Evolutionary conservation across 371 early-diverging fungal genomes (phyloP), one percentile per base, ranked within the genome.

Genomic region (Circinella minor): DNA sequence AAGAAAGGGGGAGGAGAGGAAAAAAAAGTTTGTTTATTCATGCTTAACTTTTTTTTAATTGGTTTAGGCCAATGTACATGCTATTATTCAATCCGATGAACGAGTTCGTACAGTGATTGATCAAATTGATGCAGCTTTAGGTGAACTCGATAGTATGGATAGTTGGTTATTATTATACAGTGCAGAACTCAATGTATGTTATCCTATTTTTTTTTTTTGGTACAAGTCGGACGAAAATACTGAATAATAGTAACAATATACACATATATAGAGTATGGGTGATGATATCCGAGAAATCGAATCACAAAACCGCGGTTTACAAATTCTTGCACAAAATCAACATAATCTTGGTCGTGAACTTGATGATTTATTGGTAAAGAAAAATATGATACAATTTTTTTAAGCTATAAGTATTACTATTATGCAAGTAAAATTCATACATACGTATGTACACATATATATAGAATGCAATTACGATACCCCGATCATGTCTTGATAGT

Each of bases 241-340:
- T 9, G 43, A 43, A 43, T 43, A 11, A 43, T 6, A 43, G 11
- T 43, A 43, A 43, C 43, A 43, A 43, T 43, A 1, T 6, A 43
- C 43, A 43, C 36, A 54, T 36, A 43, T 64, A 49, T 74, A 93
- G 93, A 87, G 90, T 63, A 96, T 97, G 94, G 97, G 95, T 36
- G 94, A 95, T 77, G 97, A 96, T 80, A 95, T 97, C 65, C 94
- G 93, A 78, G 93, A 95, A 70, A 96, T 98, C 67, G 96, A 97
- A 81, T 85, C 92, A 14, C 91, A 93, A 74, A 97, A 97, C 78
- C 92, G 96, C 65, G 92, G 90, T 39, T 87, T 98, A 71, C 96
- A 97, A 77, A 87, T 95, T 27, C 89, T 93, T 57, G 92, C 95
- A 10, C 81, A 85, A 20, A 98, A 97, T 75, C 97, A 97, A 69